These are phyloP conservation scores for Boeremia exigua DNA, from an alignment of 2,329 filamentous ascomycete species.

Conservation along the genomic window DNA sequence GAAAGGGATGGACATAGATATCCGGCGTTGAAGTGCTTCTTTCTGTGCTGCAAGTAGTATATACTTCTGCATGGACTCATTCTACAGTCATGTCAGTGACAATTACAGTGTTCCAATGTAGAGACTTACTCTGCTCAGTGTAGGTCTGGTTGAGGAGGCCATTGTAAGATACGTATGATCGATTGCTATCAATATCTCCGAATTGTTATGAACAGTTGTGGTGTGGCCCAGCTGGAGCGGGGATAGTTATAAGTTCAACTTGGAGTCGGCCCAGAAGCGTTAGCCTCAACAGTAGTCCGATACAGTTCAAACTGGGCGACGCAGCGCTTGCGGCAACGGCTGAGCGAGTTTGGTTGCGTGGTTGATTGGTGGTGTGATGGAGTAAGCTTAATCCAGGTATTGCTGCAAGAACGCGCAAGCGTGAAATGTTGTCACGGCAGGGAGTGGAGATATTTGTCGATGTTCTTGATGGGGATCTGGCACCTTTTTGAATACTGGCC, in stretches of 20 bases:
- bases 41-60: constrained; percentile 50
- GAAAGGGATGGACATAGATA: constrained; percentile 47
- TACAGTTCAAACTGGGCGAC: constrained; percentile 17
- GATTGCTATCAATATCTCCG: neutral
- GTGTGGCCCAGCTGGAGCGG: constrained; percentile 20
- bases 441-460: constrained; percentile 1
- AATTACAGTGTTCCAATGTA: neutral
- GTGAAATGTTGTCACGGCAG: constrained; percentile 3
- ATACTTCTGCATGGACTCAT: constrained; percentile 49
- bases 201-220: neutral
- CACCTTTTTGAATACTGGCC: constrained; percentile 20
- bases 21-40: constrained; percentile 47
- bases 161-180: constrained; percentile 12
- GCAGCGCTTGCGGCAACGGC: constrained; percentile 20
- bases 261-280: constrained; percentile 18
- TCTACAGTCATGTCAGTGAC: constrained; percentile 25
- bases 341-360: constrained; percentile 18
- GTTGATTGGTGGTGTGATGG: constrained; percentile 20
- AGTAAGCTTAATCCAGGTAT: constrained; percentile 19
- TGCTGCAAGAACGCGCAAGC: constrained; percentile 23
- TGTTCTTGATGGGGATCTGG: neutral
- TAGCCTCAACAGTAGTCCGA: constrained; percentile 17
- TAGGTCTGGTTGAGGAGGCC: constrained; percentile 29
- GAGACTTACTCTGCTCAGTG: constrained; percentile 30
- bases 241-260: constrained; percentile 16